phyloP scores from a whole-genome alignment of 2,329 filamentous ascomycete genomes.

The Verticillium isaacii region DNA sequence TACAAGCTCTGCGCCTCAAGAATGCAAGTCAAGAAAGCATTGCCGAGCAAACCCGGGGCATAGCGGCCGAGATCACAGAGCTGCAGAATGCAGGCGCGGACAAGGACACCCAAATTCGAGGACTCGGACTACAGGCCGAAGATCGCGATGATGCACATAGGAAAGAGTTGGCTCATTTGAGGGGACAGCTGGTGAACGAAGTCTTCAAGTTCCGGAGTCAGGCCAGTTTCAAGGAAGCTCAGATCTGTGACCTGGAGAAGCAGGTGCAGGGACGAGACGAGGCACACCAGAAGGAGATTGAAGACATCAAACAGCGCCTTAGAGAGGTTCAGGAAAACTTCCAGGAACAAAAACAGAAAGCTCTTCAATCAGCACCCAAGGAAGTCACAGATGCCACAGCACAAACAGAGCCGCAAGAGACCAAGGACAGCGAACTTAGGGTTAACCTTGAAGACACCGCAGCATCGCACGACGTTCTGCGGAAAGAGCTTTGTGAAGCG shows the following conservation, averaged over 20 bases:
- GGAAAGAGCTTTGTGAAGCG: background rate
- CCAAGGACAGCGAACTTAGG: background rate
- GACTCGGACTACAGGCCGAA: background rate
- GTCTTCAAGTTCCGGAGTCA: background rate
- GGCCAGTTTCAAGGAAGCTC: too few relatives aligned
- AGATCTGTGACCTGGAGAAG: background rate
- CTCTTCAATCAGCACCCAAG: background rate
- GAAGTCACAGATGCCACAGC: background rate
- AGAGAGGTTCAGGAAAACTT: background rate
- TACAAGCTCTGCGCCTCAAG: background rate
- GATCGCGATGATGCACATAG: background rate
- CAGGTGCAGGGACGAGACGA: background rate
- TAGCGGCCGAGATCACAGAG: background rate
- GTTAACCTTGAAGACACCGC: background rate
- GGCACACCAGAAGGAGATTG: background rate
- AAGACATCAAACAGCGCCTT: background rate
- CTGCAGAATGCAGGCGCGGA: background rate
- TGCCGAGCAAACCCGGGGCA: background rate
- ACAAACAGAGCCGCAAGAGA: background rate
- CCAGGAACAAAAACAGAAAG: background rate
- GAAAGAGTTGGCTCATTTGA: background rate
- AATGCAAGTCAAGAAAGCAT: background rate
- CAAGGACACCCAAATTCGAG: background rate
- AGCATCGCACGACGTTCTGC: background rate
- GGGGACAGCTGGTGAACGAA: background rate